Percentiles rank a stretch among this genome's conserved stretches.
phyloP scores from a whole-genome alignment of 441 rosid genomes.

The Adansonia rubrostipa region DNA sequence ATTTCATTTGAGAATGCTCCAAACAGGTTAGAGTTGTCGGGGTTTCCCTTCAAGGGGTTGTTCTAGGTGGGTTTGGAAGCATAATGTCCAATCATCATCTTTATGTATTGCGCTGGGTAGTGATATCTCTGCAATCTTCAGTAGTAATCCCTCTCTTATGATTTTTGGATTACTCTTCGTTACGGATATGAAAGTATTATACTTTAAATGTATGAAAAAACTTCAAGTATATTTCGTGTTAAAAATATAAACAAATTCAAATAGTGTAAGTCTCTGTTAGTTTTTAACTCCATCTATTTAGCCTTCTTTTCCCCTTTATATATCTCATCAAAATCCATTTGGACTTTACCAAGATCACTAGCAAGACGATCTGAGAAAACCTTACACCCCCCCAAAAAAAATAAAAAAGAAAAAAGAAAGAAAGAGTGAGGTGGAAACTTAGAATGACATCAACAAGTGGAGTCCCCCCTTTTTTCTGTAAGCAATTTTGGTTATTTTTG shows the following conservation, averaged over 20 bases:
- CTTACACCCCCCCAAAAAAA: no score
- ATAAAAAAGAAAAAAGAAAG: no score
- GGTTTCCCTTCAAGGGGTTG: conserved; percentile 35
- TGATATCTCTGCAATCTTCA: not conserved
- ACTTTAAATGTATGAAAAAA: no score
- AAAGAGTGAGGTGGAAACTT: no score
- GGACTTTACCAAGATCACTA: not conserved
- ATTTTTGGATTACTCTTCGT: no score
- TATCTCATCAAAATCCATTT: not conserved
- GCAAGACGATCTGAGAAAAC: not conserved
- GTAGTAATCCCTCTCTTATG: no score
- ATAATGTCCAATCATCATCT: not conserved
- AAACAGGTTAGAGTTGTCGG: not conserved
- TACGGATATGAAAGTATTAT: no score
- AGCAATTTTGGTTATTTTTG: no score
- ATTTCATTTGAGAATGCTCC: not conserved
- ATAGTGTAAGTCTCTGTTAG: no score
- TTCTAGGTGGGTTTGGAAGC: conserved; percentile 34
- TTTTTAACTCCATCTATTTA: no score
- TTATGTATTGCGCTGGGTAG: not conserved
- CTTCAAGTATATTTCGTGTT: no score
- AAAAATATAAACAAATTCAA: no score
- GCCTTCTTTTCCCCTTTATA: not conserved
- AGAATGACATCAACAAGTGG: not conserved
- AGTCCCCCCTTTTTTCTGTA: not conserved